Evolutionary conservation across 2,329 filamentous ascomycete species (phyloP).

Genomic region (Phoma sp.): DNA sequence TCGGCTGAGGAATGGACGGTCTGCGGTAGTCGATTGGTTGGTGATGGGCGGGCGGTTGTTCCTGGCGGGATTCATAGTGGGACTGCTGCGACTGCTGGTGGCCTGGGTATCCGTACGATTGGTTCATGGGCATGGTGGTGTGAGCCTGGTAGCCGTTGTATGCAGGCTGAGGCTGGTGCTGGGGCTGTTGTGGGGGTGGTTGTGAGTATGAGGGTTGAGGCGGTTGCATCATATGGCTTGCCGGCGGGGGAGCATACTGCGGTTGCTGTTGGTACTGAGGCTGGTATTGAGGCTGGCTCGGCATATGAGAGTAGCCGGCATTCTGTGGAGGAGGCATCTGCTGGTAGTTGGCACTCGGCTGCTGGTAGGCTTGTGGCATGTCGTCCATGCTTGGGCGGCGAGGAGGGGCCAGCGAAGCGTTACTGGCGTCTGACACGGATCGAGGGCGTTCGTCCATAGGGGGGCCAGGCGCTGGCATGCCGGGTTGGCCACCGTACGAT

Average conservation of each 20-base stretch:
- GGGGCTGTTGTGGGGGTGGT: constrained; percentile 26
- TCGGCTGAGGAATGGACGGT: constrained; percentile 45
- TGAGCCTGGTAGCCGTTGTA: constrained; percentile 43
- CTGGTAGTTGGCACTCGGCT: constrained; percentile 42
- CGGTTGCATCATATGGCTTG: constrained; percentile 50
- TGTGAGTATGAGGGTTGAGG: constrained; percentile 45
- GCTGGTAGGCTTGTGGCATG: constrained; percentile 51
- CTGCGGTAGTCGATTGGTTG: constrained; percentile 51
- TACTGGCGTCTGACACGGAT: constrained; percentile 67
- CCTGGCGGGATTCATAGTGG: constrained; percentile 52
- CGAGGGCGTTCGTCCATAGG: constrained; percentile 59
- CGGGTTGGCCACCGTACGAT: constrained; percentile 54
- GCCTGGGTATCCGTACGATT: constrained; percentile 52
- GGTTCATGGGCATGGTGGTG: constrained; percentile 46
- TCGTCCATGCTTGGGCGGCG: constrained; percentile 57
- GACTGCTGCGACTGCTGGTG: constrained; percentile 37
- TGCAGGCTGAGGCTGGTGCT: constrained; percentile 25
- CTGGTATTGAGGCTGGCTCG: constrained; percentile 47
- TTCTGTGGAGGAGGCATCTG: constrained; percentile 53
- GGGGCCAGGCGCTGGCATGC: constrained; percentile 18
- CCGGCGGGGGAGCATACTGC: constrained; percentile 42
- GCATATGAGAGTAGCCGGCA: constrained; percentile 48
- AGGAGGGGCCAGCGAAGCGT: constrained; percentile 44
- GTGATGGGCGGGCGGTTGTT: constrained; percentile 49
- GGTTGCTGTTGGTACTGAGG: constrained; percentile 45